A percentile compares a stretch with the other conserved stretches of the same genome.
Evolutionary conservation across 1,284 basidiomycete genomes (phyloP).

Genomic region (Tilletia caries): DNA sequence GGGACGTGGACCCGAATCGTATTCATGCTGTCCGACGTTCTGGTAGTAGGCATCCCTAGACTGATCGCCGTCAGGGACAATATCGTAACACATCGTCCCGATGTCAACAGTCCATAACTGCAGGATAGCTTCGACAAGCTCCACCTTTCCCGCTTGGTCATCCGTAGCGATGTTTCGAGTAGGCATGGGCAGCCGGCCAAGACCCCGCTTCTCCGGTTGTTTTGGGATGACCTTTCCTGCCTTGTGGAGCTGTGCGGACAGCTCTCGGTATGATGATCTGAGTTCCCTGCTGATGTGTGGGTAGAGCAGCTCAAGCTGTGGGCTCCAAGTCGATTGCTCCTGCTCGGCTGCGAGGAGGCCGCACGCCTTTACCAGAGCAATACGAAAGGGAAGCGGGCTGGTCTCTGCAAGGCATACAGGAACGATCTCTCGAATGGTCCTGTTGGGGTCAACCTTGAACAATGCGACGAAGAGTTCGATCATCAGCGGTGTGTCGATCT

Average conservation of each 20-base stretch:
- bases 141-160: conserved; percentile 28
- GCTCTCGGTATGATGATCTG: conserved; percentile 27
- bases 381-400: conserved; percentile 38
- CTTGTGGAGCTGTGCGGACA: conserved; percentile 7
- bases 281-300: conserved; percentile 33
- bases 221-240: not conserved
- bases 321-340: conserved; percentile 33
- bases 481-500: conserved; percentile 45
- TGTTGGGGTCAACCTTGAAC: conserved; percentile 47
- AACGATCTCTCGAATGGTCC: conserved; percentile 34
- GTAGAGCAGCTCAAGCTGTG: conserved; percentile 35
- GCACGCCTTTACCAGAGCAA: conserved; percentile 38
- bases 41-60: conserved; percentile 2
- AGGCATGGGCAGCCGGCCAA: not conserved
- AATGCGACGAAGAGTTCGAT: conserved; percentile 44
- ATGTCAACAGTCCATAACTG: conserved; percentile 41
- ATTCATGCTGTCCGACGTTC: conserved; percentile 18
- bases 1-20: conserved; percentile 21
- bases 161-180: conserved; percentile 20
- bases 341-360: conserved; percentile 37
- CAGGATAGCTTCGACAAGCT: conserved; percentile 39
- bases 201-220: conserved; percentile 12
- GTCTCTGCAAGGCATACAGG: conserved; percentile 36
- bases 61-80: conserved; percentile 21
- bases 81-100: conserved; percentile 25